Base-by-base conservation (phyloP, 2,329 filamentous ascomycete species). In the Sporothrix curviconia region DNA sequence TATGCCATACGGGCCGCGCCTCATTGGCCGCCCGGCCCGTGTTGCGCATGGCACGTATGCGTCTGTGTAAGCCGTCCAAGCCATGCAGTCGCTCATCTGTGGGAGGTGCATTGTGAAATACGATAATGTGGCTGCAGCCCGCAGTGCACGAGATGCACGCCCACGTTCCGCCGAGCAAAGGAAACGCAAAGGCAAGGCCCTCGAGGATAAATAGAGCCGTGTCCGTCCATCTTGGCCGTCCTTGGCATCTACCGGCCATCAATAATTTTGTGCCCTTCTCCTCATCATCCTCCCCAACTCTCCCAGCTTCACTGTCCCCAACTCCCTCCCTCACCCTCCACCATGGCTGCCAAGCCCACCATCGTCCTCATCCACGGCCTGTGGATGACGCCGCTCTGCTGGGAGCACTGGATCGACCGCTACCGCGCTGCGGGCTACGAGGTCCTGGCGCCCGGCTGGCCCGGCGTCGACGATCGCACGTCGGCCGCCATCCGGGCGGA, bases 391-490 rank as follows among this genome's bases (percentile, higher is more conserved):
- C 43, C 43, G 14, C 43, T 46, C 43, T 46, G 43, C 43, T 46
- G 43, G 43, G 43, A 46, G 43, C 43, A 46, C 43, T 46, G 43
- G 43, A 46, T 46, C 14, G 43, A 46, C 43, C 43, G 7, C 43
- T 46, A 32, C 25, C 11, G 43, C 15, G 43, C 43, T 4, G 22
- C 22, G 12, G 42, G 42, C 24, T 46, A 46, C 24, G 24, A 46
- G 7, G 24, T 46, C 7, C 24, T 46, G 3, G 42, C 42, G 3
- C 42, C 42, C 24, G 42, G 42, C 42, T 46, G 42, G 42, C 42
- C 42, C 24, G 42, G 42, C 15, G 24, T 46, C 12, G 42, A 46
- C 42, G 24, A 30, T 14, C 42, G 42, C 15, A 14, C 42, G 1
- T 24, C 42, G 2, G 42, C 25, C 3, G 24, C 42, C 42, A 46